A percentile compares a stretch with the other conserved stretches of the same genome.
Conservation (phyloP, 116 monocot species). For the Dioscorea cayenensis region DNA sequence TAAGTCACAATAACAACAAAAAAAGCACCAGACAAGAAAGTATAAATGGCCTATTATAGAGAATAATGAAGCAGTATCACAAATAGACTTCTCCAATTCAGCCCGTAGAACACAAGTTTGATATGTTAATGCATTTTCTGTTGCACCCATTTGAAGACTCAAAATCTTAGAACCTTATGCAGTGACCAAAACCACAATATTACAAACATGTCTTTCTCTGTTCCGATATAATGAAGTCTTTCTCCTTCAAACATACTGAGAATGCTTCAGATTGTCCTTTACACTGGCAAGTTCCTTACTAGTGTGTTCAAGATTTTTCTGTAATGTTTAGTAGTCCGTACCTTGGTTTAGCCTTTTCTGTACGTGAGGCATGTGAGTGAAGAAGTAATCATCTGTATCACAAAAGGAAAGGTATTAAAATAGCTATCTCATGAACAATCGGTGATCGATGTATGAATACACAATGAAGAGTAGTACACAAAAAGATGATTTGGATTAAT, state of each 20-base stretch:
- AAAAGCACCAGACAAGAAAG: neutral
- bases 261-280: conserved; percentile 69
- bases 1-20: neutral
- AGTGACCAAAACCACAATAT: neutral
- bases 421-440: neutral
- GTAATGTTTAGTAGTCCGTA: conserved; percentile 4
- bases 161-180: neutral
- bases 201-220: conserved; percentile 70
- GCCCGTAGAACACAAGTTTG: conserved; percentile 67
- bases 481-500: too few species aligned
- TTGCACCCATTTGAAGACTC: conserved; percentile 4
- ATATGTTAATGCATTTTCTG: conserved; percentile 83
- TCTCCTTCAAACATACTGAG: conserved; percentile 71
- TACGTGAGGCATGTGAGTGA: conserved; percentile 22
- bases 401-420: neutral
- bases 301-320: conserved; percentile 77
- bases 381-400: conserved; percentile 36
- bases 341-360: conserved; percentile 30
- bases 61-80: conserved; percentile 66
- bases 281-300: conserved; percentile 45
- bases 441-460: neutral
- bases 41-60: conserved; percentile 61
- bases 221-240: conserved; percentile 71
- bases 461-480: neutral
- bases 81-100: conserved; percentile 78